Evolutionary conservation across 2,329 filamentous ascomycete species (phyloP).

Genomic region (Coniella vitis): DNA sequence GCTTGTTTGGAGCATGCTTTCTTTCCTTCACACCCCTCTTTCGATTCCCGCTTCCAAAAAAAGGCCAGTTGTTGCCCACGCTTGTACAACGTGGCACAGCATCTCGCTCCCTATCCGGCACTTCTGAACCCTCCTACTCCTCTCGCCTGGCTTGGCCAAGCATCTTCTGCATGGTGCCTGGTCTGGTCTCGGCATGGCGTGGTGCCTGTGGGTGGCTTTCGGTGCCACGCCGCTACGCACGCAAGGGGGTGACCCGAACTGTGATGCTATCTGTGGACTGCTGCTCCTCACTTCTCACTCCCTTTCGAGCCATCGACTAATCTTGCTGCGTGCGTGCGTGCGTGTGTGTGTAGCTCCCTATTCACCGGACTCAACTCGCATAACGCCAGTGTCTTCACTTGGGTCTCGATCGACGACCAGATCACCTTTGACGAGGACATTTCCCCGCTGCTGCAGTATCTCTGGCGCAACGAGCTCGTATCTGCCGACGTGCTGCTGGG

Average conservation of each 20-base stretch:
- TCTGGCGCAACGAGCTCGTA: constrained; percentile 24
- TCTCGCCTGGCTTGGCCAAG: constrained; percentile 9
- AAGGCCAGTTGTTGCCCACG: no score
- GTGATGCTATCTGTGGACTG: background rate
- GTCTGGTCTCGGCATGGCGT: constrained; percentile 4
- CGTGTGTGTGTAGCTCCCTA: constrained; percentile 24
- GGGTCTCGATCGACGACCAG: constrained; percentile 22
- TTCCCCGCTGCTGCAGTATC: constrained; percentile 25
- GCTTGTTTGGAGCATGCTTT: background rate
- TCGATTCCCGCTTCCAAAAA: background rate
- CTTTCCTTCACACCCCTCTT: background rate
- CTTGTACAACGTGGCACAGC: no score
- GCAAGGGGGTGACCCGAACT: background rate
- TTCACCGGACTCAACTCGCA: constrained; percentile 25
- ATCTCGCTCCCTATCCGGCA: no score
- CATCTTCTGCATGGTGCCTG: background rate
- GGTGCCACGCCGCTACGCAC: background rate
- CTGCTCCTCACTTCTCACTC: no score
- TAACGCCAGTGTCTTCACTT: constrained; percentile 25
- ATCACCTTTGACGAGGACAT: constrained; percentile 25
- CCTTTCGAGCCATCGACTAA: background rate
- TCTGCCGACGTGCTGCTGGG: constrained; percentile 23
- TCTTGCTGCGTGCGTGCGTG: no score
- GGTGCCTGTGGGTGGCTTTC: background rate
- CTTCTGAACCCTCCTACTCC: no score